Percentiles rank a stretch among this genome's conserved stretches.
Evolutionary conservation across 2,329 filamentous ascomycete species (phyloP).

Genomic region (Phialophora chinensis): DNA sequence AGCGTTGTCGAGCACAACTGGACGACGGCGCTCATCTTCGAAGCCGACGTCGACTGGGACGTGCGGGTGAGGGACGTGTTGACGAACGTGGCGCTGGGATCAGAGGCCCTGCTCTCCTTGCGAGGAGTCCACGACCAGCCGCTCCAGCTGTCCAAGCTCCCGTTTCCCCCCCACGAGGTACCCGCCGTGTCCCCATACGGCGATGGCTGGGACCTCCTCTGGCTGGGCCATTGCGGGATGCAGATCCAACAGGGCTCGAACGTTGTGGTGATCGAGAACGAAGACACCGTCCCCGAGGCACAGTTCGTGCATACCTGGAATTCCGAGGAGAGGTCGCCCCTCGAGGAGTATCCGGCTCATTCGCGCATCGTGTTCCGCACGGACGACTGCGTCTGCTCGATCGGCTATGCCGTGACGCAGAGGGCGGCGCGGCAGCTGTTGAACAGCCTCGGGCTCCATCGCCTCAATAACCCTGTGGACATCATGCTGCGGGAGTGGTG

Average conservation of each 20-base stretch:
- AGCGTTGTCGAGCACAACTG: constrained; percentile 6
- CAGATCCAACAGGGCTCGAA: neutral
- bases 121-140: neutral
- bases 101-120: neutral
- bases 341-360: neutral
- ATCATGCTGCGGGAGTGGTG: constrained; percentile 5
- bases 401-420: constrained; percentile 1
- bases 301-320: constrained; percentile 3
- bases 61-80: constrained; percentile 37
- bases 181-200: constrained; percentile 48
- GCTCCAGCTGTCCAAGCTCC: neutral
- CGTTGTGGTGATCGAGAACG: constrained; percentile 1
- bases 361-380: neutral
- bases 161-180: neutral
- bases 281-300: neutral
- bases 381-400: constrained; percentile 1
- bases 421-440: neutral
- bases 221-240: constrained; percentile 56
- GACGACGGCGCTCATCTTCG: constrained; percentile 50
- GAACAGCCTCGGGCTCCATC: neutral
- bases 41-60: constrained; percentile 56
- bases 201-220: constrained; percentile 59
- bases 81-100: constrained; percentile 1
- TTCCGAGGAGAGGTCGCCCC: neutral
- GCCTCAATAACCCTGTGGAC: neutral